Evolutionary conservation across 1,139 yeast species (phyloP), one percentile per base, ranked within the genome.

Genomic region (Saccharomyces hybrid): DNA sequence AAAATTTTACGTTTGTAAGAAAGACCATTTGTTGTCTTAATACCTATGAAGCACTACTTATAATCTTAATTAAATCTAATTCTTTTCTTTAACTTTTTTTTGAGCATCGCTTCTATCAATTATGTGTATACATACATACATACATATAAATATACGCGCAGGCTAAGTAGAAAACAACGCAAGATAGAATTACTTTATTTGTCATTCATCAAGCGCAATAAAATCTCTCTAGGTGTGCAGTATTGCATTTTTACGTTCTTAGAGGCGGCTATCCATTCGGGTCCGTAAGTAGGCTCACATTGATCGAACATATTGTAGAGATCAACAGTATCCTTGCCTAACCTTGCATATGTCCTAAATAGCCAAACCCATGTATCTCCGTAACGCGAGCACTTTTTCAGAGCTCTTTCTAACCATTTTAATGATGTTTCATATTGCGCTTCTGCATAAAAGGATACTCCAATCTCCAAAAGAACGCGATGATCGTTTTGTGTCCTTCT

Each of bases 291-390:
- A 1, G 91, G 88, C 46, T 76, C 79, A 2, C 78, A 80, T 3
- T 64, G 65, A 8, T 61, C 56, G 41, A n/a, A 78, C 77, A 34
- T 66, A 59, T 2, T 61, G 54, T 20, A 70, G 56, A 51, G 77
- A 16, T 67, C 53, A 9, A 71, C 72, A 8, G 64, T 59, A 11
- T 65, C 68, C n/a, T 64, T 59, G 2, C 71, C 71, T 49, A 72
- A 66, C 60, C 59, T 64, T 41, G 62, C 53, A 48, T 72, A 55
- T 57, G 75, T 82, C 47, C 77, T 75, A 64, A 79, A 81, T 51
- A 77, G 69, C 87, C 91, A 85, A 0, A 81, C 80, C 89, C 96
- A 90, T 4, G 77, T 70, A 67, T 91, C 98, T 3, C 96, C 98
- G 65, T 76, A 78, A 14, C 70, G 72, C 0, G 73, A 68, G 56